phyloP scores from a whole-genome alignment of 163 green algal genomes.

The Smithsoniella earleae region DNA sequence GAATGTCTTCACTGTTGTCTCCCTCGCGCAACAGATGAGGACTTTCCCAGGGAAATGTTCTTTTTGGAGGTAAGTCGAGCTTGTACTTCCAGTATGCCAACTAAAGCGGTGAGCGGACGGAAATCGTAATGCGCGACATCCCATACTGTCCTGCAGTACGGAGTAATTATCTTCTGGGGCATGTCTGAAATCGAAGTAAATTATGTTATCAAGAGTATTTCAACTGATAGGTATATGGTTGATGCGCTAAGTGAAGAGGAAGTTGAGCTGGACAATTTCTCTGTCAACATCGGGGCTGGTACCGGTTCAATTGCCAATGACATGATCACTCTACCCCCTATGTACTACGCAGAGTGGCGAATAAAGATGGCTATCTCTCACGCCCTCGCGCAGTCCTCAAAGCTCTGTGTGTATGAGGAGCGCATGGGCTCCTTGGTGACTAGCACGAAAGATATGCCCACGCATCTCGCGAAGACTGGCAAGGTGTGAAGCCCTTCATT shows the following conservation, averaged over 20 bases:
- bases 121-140: not conserved
- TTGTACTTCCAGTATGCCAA: not conserved
- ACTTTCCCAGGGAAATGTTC: not conserved
- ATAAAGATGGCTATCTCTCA: slow-evolving; percentile 45
- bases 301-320: slow-evolving; percentile 33
- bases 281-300: slow-evolving; percentile 33
- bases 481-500: too few relatives aligned
- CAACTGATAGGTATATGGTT: slow-evolving; percentile 28
- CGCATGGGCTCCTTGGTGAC: slow-evolving; percentile 38
- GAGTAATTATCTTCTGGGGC: slow-evolving; percentile 37
- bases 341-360: not conserved
- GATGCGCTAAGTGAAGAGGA: slow-evolving; percentile 34
- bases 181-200: slow-evolving; percentile 34
- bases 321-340: not conserved
- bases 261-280: slow-evolving; percentile 38
- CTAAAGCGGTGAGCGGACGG: not conserved
- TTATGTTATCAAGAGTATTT: slow-evolving; percentile 30
- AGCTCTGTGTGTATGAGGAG: slow-evolving; percentile 53
- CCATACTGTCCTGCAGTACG: slow-evolving; percentile 29
- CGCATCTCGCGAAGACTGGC: slow-evolving; percentile 14
- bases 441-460: slow-evolving; percentile 16
- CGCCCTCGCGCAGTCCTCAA: slow-evolving; percentile 51
- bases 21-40: not conserved
- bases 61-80: not conserved
- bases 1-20: slow-evolving; percentile 13